These are phyloP conservation scores for Brettanomyces nanus DNA, from an alignment of 805 yeast species.

Conservation along the genomic window DNA sequence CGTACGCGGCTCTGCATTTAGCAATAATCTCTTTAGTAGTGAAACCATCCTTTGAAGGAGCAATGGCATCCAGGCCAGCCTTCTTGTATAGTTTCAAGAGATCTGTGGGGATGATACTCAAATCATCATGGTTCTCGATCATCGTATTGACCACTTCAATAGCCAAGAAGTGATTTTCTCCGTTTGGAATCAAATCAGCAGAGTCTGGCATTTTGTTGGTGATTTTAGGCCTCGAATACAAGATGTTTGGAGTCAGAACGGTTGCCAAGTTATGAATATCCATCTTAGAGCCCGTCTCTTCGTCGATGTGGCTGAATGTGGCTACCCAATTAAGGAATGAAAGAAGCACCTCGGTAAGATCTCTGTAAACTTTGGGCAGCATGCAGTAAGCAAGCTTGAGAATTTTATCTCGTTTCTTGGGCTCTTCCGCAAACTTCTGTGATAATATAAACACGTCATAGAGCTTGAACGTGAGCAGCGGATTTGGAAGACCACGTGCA, in stretches of 20 bases:
- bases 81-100: constrained; percentile 41
- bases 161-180: constrained; percentile 78
- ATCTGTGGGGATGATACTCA: constrained; percentile 69
- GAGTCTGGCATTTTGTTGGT: neutral
- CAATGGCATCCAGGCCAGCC: constrained; percentile 30
- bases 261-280: constrained; percentile 93
- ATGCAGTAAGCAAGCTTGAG: constrained; percentile 62
- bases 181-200: constrained; percentile 24
- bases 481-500: constrained; percentile 87
- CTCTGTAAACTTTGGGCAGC: constrained; percentile 76
- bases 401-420: constrained; percentile 40
- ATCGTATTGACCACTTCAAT: constrained; percentile 84
- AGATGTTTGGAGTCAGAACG: constrained; percentile 86
- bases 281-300: constrained; percentile 90
- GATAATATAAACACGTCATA: constrained; percentile 74
- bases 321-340: constrained; percentile 92
- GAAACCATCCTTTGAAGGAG: constrained; percentile 11
- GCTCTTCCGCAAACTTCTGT: constrained; percentile 40
- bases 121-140: constrained; percentile 73
- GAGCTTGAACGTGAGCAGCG: constrained; percentile 67
- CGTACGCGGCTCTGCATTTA: constrained; percentile 24
- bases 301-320: constrained; percentile 88
- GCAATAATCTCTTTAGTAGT: constrained; percentile 33
- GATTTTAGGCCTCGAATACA: constrained; percentile 46
- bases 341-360: constrained; percentile 75